These are phyloP conservation scores for Rhododendron henanense DNA, from an alignment of 148 eudicot genomes.

Conservation along the genomic window DNA sequence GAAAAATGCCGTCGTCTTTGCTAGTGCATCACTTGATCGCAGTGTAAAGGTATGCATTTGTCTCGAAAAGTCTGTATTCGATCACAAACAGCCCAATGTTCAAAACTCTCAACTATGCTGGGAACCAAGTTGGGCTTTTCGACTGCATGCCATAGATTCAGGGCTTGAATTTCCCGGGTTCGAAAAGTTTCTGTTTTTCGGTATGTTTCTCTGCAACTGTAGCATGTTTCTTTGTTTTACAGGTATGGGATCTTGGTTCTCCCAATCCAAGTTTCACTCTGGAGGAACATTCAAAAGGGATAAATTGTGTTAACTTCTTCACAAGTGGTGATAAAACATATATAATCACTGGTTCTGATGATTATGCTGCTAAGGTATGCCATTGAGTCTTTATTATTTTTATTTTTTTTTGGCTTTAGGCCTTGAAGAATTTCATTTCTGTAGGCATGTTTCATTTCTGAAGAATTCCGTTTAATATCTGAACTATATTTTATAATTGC, in stretches of 20 bases:
- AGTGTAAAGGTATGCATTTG: conserved; percentile 49
- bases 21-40: conserved; percentile 84
- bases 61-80: not conserved
- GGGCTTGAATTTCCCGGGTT: not conserved
- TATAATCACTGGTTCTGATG: conserved; percentile 73
- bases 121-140: not conserved
- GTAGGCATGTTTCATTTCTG: not conserved
- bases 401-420: not conserved
- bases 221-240: not conserved
- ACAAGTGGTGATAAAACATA: conserved; percentile 50
- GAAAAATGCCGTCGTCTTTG: conserved; percentile 58
- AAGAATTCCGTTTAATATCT: not conserved
- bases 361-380: conserved; percentile 55
- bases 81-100: not conserved
- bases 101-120: not conserved
- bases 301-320: conserved; percentile 65
- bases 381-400: not conserved
- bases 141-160: not conserved
- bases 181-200: not conserved
- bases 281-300: conserved; percentile 65
- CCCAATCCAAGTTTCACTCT: conserved; percentile 52
- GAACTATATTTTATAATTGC: not conserved
- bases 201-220: not conserved
- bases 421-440: not conserved
- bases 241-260: conserved; percentile 74